Percentiles rank a stretch among this genome's conserved stretches.
These are phyloP conservation scores for Hortiboletus flavorubellus DNA, from an alignment of 768 basidiomycete species.

Conservation along the genomic window DNA sequence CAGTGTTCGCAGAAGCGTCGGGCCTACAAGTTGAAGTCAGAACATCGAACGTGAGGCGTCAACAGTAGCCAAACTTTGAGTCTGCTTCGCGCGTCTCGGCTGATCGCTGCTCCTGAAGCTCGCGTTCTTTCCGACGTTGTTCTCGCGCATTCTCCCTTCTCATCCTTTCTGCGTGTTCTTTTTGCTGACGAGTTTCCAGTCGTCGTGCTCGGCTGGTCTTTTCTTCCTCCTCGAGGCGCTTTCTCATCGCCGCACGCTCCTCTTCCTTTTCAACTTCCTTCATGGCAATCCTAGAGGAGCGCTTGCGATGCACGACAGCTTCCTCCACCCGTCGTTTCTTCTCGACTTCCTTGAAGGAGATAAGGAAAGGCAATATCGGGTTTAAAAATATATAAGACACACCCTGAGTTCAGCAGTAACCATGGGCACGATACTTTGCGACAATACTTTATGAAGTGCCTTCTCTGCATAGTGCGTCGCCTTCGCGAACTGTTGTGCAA, in stretches of 20 bases:
- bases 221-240: constrained; percentile 64
- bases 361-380: neutral
- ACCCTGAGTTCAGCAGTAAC: constrained; percentile 69
- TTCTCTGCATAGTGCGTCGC: constrained; percentile 80
- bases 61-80: constrained; percentile 11
- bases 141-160: constrained; percentile 61
- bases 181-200: constrained; percentile 51
- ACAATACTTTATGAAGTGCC: constrained; percentile 66
- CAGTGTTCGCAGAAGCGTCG: neutral
- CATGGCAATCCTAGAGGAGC: constrained; percentile 83
- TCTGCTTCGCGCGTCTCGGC: constrained; percentile 10
- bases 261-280: constrained; percentile 80
- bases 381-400: constrained; percentile 6
- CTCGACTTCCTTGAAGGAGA: constrained; percentile 52
- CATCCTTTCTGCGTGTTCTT: constrained; percentile 53
- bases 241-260: constrained; percentile 55
- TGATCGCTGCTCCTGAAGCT: constrained; percentile 25
- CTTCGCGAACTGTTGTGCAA: constrained; percentile 70
- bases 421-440: constrained; percentile 64
- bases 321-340: constrained; percentile 63
- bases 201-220: constrained; percentile 62
- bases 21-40: constrained; percentile 18
- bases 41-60: neutral
- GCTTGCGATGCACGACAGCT: constrained; percentile 80
- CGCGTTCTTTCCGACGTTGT: constrained; percentile 37